Evolutionary conservation across 305 asterid species (phyloP), one percentile per base, ranked within the genome.

Genomic region (Striga hermonthica): DNA sequence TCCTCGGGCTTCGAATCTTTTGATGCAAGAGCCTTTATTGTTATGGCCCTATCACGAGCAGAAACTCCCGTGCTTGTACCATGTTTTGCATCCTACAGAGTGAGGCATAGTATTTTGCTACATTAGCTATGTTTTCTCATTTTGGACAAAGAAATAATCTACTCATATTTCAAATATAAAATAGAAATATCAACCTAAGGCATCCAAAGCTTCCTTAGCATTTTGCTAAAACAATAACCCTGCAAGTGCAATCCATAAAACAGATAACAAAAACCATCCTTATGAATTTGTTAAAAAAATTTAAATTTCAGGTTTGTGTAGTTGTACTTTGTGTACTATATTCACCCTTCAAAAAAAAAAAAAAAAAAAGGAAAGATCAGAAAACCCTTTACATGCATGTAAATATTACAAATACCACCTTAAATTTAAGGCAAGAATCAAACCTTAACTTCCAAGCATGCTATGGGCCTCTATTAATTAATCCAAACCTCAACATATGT

Each of bases 1-100:
- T 89, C 96, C 77, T 82, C 89, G 5, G 97, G 88, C 73, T 75
- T 78, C 2, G 98, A 87, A 57, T 87, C 95, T 74, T 79, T 82
- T 13, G 95, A 85, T 37, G 96, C 95, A 74, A 91, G 97, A 64
- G 97, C 84, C 78, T 73, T 39, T 72, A 91, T 77, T 34, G 98
- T 91, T 48, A 81, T 75, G 8, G 97, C 91, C 77, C 98, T 79
- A 67, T 91, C 98, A 65, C 67, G 75, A 66, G 98, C 98, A 11
- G 98, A 91, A 35, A 91, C 98, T 58, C 98, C 98, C 10, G 98
- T 91, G 34, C 75, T 83, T 1, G 98, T 89, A 43, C 97, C 98
- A 79, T 83, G 79, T 76, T 85, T 91, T 38, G 93, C 97, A 62
- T 91, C 98, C 98, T 91, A 70, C 76, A 80, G 62, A 15, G 59